phyloP scores from a whole-genome alignment of 768 basidiomycete species.

The Tulasnella sp. region DNA sequence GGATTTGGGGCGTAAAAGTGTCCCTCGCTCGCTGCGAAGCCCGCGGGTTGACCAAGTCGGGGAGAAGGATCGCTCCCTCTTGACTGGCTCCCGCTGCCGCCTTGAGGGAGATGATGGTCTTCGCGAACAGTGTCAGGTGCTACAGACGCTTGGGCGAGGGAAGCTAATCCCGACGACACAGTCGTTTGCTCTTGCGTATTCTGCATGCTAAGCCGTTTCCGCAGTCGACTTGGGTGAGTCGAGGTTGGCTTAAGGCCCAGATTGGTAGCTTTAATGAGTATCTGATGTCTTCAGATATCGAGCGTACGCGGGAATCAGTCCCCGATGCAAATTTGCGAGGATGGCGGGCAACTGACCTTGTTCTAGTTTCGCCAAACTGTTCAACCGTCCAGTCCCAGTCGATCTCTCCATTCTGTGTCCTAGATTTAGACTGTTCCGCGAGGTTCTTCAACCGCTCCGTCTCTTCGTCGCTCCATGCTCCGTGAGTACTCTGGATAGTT shows the following conservation, averaged over 20 bases:
- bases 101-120: not conserved
- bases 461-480: conserved; percentile 77
- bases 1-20: not conserved
- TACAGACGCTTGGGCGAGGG: not conserved
- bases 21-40: not conserved
- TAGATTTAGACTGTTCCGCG: conserved; percentile 58
- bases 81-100: not conserved
- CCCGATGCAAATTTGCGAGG: not conserved
- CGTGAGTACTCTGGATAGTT: conserved; percentile 49
- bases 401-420: conserved; percentile 51
- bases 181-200: not conserved
- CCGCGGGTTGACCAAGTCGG: not conserved
- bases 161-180: not conserved
- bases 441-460: conserved; percentile 61
- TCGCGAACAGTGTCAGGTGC: not conserved
- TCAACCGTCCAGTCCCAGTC: conserved; percentile 77
- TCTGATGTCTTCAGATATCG: conserved; percentile 58
- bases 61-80: conserved; percentile 14
- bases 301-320: not conserved
- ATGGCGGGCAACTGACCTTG: conserved; percentile 49
- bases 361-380: conserved; percentile 69
- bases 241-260: conserved; percentile 56
- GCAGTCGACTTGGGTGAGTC: conserved; percentile 25
- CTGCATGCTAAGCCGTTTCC: conserved; percentile 17
- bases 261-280: conserved; percentile 74